These are phyloP conservation scores for Aspergillus viridinutans DNA, from an alignment of 2,329 filamentous ascomycete species.

Conservation along the genomic window DNA sequence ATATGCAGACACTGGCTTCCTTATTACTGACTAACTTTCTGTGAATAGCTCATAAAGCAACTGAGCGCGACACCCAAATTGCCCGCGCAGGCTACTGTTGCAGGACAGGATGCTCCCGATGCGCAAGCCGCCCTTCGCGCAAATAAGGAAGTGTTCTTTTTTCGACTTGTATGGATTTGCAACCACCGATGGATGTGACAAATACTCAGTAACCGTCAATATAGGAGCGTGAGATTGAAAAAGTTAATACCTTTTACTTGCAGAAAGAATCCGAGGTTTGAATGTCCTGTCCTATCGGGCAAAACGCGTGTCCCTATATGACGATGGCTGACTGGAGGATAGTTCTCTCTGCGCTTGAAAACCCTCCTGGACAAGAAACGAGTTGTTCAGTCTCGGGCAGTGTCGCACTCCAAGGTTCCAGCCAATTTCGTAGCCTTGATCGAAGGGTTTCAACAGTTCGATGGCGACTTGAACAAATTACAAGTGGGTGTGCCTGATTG, in stretches of 20 bases:
- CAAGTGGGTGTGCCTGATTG: slow-evolving; percentile 47
- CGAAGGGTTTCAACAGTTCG: slow-evolving; percentile 96
- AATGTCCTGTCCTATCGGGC: slow-evolving; percentile 11
- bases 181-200: neutral
- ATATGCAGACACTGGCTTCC: neutral
- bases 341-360: slow-evolving; percentile 90
- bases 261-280: slow-evolving; percentile 96
- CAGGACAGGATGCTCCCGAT: slow-evolving; percentile 52
- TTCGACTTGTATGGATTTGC: slow-evolving; percentile 70
- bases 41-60: slow-evolving; percentile 87
- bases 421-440: slow-evolving; percentile 92
- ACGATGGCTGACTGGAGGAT: slow-evolving; percentile 2
- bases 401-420: slow-evolving; percentile 77
- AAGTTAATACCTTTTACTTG: slow-evolving; percentile 95
- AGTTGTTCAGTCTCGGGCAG: slow-evolving; percentile 73
- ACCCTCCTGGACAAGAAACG: slow-evolving; percentile 94
- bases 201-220: slow-evolving; percentile 4
- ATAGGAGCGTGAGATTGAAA: slow-evolving; percentile 94
- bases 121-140: slow-evolving; percentile 88
- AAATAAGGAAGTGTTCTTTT: slow-evolving; percentile 98
- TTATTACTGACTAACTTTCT: slow-evolving; percentile 24
- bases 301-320: neutral
- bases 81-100: slow-evolving; percentile 64
- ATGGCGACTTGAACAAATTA: slow-evolving; percentile 92
- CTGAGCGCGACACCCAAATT: slow-evolving; percentile 87